Conservation (phyloP, 1,139 yeast species). For the Yamadazyma dendronema region DNA sequence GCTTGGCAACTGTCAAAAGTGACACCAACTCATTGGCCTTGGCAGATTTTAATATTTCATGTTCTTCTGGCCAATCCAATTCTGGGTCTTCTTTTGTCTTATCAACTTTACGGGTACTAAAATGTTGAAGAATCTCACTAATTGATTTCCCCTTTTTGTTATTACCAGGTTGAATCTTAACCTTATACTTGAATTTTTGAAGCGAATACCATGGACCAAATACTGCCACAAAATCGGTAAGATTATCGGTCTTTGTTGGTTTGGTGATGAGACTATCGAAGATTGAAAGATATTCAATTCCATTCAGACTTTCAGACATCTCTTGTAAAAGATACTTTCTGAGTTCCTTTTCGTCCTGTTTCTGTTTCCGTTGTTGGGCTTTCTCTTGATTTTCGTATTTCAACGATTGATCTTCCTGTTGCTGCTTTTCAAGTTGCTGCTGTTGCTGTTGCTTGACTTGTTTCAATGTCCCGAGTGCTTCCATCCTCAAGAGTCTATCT, state of each 20-base stretch:
- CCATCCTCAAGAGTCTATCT: constrained; percentile 71
- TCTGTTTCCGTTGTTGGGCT: constrained; percentile 35
- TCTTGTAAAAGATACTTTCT: constrained; percentile 43
- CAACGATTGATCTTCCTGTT: constrained; percentile 19
- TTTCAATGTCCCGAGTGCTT: constrained; percentile 78
- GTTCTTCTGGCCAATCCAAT: constrained; percentile 71
- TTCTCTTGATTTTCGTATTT: constrained; percentile 27
- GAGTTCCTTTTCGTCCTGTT: constrained; percentile 51
- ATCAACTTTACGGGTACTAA: constrained; percentile 58
- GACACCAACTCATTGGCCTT: constrained; percentile 51
- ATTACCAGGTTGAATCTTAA: constrained; percentile 82
- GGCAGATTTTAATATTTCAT: constrained; percentile 53
- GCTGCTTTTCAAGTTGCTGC: constrained; percentile 23
- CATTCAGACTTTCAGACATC: constrained; percentile 31
- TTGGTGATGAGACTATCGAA: constrained; percentile 41
- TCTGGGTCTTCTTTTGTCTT: constrained; percentile 47
- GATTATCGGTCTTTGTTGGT: constrained; percentile 42
- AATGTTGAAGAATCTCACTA: constrained; percentile 61
- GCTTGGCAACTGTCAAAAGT: constrained; percentile 38
- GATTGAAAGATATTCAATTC: constrained; percentile 35
- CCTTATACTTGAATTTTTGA: constrained; percentile 73
- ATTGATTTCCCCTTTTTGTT: constrained; percentile 88
- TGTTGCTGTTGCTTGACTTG: constrained; percentile 65
- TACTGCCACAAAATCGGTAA: constrained; percentile 70
- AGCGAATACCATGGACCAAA: constrained; percentile 93